Evolutionary conservation across 2,329 filamentous ascomycete genomes (phyloP).

Genomic region (Parascedosporium putredinis): DNA sequence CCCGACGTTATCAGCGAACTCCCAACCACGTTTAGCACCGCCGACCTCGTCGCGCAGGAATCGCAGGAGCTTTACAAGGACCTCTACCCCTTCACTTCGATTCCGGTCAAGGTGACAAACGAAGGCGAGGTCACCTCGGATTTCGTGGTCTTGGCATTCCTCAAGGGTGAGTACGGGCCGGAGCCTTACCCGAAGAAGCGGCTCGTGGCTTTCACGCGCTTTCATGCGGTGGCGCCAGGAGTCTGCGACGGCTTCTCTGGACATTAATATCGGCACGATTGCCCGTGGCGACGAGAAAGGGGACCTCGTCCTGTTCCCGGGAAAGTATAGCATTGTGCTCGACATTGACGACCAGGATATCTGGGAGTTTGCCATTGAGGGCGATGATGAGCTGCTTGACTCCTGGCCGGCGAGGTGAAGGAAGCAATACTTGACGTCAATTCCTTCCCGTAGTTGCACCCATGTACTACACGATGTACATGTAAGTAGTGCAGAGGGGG

Average conservation of each 20-base stretch:
- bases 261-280: slow-evolving; percentile 6
- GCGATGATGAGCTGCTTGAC: slow-evolving; percentile 2
- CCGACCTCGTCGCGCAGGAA: slow-evolving; percentile 20
- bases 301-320: slow-evolving; percentile 6
- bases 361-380: slow-evolving; percentile 5
- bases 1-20: slow-evolving; percentile 4
- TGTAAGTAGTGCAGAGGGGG: too few relatives aligned
- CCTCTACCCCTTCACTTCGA: slow-evolving; percentile 26
- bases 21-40: slow-evolving; percentile 17
- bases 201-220: slow-evolving; percentile 20
- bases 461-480: too few relatives aligned
- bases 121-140: slow-evolving; percentile 35
- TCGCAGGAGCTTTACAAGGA: slow-evolving; percentile 28
- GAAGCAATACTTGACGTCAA: too few relatives aligned
- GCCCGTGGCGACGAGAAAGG: slow-evolving; percentile 1
- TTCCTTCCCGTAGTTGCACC: too few relatives aligned
- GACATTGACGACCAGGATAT: slow-evolving; percentile 4
- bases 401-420: slow-evolving; percentile 2
- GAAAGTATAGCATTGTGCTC: slow-evolving; percentile 3
- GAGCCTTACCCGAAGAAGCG: slow-evolving; percentile 40
- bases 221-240: slow-evolving; percentile 5
- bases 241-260: slow-evolving; percentile 1
- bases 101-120: slow-evolving; percentile 31
- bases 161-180: slow-evolving; percentile 34
- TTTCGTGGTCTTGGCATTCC: slow-evolving; percentile 40